A percentile compares a stretch with the other conserved stretches of the same genome.
phyloP scores from a whole-genome alignment of 225 moss, liverwort and hornwort species.

The Bryoerythrophyllum caledonicum region DNA sequence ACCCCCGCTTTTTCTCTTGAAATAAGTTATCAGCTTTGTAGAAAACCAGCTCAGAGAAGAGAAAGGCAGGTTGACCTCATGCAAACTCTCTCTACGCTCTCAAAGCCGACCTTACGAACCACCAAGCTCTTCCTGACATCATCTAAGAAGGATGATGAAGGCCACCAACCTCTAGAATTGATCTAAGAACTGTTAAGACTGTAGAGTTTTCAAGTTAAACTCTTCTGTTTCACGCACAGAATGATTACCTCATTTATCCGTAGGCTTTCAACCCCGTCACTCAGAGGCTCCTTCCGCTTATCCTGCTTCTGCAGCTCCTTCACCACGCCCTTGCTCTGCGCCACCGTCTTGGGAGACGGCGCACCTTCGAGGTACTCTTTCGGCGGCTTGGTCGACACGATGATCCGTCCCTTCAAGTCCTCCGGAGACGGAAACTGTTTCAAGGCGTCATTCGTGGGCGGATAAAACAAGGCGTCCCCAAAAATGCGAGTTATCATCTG shows the following conservation, averaged over 20 bases:
- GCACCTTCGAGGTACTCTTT: conserved; percentile 32
- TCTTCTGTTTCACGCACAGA: too few species aligned
- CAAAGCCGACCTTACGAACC: too few species aligned
- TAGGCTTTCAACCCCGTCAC: conserved; percentile 40
- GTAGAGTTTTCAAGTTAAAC: too few species aligned
- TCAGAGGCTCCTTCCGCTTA: conserved; percentile 48
- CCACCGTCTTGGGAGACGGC: background rate
- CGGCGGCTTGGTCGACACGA: conserved; percentile 93
- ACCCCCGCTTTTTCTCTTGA: too few species aligned
- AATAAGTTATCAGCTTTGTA: too few species aligned
- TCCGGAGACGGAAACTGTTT: conserved; percentile 71
- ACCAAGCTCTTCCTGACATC: too few species aligned
- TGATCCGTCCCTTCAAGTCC: conserved; percentile 53
- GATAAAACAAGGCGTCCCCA: conserved; percentile 53
- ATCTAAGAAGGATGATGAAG: too few species aligned
- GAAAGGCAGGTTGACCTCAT: too few species aligned
- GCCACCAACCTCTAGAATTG: too few species aligned
- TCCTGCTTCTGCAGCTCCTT: conserved; percentile 33
- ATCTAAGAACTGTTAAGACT: too few species aligned
- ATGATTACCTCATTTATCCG: conserved; percentile 31
- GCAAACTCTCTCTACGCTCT: too few species aligned
- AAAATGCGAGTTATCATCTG: conserved; percentile 61
- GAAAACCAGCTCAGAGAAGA: too few species aligned
- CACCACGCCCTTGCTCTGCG: background rate
- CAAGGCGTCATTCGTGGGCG: conserved; percentile 31